These are phyloP conservation scores for Ascochyta koolunga DNA, from an alignment of 2,329 filamentous ascomycete genomes.

Conservation along the genomic window DNA sequence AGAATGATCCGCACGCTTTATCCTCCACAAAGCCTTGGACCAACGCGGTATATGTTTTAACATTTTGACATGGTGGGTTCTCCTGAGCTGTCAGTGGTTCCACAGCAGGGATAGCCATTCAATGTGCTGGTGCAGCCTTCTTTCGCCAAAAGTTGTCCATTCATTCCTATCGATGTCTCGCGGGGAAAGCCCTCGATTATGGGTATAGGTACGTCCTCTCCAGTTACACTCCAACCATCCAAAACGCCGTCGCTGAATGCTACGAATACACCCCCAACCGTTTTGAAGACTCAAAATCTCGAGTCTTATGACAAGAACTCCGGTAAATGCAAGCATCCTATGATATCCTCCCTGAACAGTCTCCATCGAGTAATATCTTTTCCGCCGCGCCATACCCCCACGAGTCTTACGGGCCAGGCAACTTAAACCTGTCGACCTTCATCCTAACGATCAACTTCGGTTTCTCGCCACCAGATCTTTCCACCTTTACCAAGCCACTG, in stretches of 20 bases:
- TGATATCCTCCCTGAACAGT: not conserved
- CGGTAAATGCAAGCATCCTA: constrained; percentile 5
- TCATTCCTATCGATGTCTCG: not conserved
- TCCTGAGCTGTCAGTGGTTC: not conserved
- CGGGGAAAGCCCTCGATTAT: not conserved
- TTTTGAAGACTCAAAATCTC: constrained; percentile 5
- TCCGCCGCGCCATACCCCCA: not conserved
- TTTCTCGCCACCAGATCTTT: constrained; percentile 21
- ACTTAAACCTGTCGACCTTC: constrained; percentile 24
- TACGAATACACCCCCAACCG: not conserved
- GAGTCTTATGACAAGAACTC: constrained; percentile 7
- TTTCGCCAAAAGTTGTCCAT: not conserved
- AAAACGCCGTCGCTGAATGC: constrained; percentile 37
- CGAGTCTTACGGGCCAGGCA: not conserved
- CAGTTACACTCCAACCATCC: not conserved
- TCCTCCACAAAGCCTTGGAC: not conserved
- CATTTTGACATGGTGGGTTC: not conserved
- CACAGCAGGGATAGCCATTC: not conserved
- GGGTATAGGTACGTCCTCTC: constrained; percentile 15
- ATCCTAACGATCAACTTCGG: constrained; percentile 29
- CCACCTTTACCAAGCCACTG: constrained; percentile 27
- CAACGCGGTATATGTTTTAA: not conserved
- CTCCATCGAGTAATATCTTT: not conserved
- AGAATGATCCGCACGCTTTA: not conserved
- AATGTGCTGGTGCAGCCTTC: not conserved